Evolutionary conservation across 2,329 filamentous ascomycete genomes (phyloP).

Genomic region (Pseudogymnoascus sp.): DNA sequence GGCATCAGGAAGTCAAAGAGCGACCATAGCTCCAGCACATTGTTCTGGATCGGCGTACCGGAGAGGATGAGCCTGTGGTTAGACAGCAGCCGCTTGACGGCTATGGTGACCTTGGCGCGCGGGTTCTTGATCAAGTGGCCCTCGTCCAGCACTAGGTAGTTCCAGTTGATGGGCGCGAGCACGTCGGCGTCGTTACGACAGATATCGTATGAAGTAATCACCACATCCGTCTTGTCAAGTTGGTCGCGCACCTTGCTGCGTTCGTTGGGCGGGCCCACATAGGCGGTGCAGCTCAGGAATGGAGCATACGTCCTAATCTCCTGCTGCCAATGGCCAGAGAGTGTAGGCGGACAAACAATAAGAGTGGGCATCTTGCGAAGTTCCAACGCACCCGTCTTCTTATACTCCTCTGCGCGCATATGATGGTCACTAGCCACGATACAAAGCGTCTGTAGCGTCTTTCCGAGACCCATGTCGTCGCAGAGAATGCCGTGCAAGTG

Average conservation of each 20-base stretch:
- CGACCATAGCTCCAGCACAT: conserved; percentile 93
- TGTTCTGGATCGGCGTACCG: conserved; percentile 95
- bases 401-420: conserved; percentile 80
- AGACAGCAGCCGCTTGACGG: conserved; percentile 80
- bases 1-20: conserved; percentile 99
- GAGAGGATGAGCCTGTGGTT: conserved; percentile 96
- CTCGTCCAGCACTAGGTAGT: conserved; percentile 94
- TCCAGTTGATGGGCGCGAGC: conserved; percentile 79
- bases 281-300: conserved; percentile 81
- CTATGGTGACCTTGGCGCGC: conserved; percentile 87
- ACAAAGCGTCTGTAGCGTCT: conserved; percentile 93
- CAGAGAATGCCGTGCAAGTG: conserved; percentile 97
- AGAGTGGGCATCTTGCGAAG: conserved; percentile 74
- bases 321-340: conserved; percentile 98
- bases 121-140: conserved; percentile 98
- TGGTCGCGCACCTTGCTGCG: conserved; percentile 60
- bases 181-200: conserved; percentile 91
- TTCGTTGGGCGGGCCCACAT: conserved; percentile 81
- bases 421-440: conserved; percentile 98
- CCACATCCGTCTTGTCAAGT: conserved; percentile 74
- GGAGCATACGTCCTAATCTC: conserved; percentile 94
- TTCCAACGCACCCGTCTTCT: conserved; percentile 70
- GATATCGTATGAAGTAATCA: conserved; percentile 96
- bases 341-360: conserved; percentile 89
- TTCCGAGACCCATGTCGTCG: conserved; percentile 97